phyloP scores from a whole-genome alignment of 2,329 filamentous ascomycete genomes.

The Aureobasidium sp. region DNA sequence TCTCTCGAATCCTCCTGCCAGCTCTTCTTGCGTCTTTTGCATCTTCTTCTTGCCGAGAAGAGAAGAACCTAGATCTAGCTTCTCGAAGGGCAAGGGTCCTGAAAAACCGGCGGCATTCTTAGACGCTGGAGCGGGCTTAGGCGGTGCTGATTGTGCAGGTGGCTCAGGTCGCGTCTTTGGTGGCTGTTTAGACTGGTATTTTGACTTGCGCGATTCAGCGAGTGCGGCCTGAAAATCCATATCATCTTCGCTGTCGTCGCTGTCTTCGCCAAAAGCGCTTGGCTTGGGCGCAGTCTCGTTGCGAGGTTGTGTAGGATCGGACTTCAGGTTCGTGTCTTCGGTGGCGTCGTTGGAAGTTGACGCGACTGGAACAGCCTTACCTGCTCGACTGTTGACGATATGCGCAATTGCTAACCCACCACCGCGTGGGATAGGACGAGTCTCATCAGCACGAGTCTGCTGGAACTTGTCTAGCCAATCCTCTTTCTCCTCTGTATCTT shows the following conservation, averaged over 20 bases:
- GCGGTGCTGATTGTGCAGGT: not conserved
- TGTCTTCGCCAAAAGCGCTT: constrained; percentile 28
- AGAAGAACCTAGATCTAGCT: constrained; percentile 59
- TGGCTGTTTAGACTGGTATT: constrained; percentile 20
- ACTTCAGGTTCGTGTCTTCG: not conserved
- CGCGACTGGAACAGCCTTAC: constrained; percentile 42
- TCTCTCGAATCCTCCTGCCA: constrained; percentile 58
- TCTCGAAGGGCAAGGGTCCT: constrained; percentile 86
- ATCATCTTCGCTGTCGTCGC: constrained; percentile 60
- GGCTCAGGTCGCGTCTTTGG: constrained; percentile 8
- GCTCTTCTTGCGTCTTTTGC: constrained; percentile 43
- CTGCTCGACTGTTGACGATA: constrained; percentile 65
- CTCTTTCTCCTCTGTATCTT: constrained; percentile 38
- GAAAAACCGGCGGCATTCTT: constrained; percentile 44
- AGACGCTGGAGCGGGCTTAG: constrained; percentile 13
- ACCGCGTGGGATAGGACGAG: constrained; percentile 35
- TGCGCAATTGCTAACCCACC: constrained; percentile 56
- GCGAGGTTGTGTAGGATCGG: not conserved
- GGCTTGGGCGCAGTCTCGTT: not conserved
- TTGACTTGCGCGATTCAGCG: constrained; percentile 53
- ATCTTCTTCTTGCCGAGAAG: constrained; percentile 43
- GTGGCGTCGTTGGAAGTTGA: not conserved
- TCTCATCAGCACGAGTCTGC: constrained; percentile 33
- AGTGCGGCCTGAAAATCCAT: constrained; percentile 71
- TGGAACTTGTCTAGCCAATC: constrained; percentile 41